Evolutionary conservation across 148 eudicot genomes (phyloP), one percentile per base, ranked within the genome.

Genomic region (Cornus suecica): DNA sequence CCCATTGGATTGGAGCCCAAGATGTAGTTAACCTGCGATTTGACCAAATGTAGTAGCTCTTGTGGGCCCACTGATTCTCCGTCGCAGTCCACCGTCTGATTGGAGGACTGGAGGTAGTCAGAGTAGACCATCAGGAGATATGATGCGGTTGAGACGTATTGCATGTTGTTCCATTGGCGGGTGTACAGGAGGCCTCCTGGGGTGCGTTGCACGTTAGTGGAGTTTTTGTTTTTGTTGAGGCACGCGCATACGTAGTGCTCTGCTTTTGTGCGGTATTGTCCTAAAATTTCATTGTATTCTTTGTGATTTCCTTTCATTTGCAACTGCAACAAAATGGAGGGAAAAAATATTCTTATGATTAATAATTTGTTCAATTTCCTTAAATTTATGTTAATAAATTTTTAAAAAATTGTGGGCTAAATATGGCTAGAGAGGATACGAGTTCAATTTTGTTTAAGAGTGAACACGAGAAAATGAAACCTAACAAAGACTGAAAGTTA

Each of bases 151-250:
- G 92, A 74, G 11, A 87, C 96, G 52, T 91, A 91, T 75, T 91
- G 96, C 87, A 91, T 83, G 85, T 89, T 91, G 90, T 91, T 91
- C 96, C 96, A 91, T 84, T 87, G 83, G 10, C 91, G 73, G 29
- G 85, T 72, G 83, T 73, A 89, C 52, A 91, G 32, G 41, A 91
- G 89, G 15, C 92, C 96, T 3, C 88, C 91, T 5, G 91, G 89
- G 78, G 91, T 91, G 29, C 83, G 86, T 42, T 72, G 68, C 1
- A 86, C 87, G 32, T 88, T 91, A 61, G 63, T 80, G 23, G 69
- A 63, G 64, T 78, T n/a, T n/a, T n/a, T 80, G 83, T 84, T 91
- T 69, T 73, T 86, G 78, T 84, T 76, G 3, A 91, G 84, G 69
- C 87, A 84, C 23, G 90, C 80, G 25, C 96, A 91, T 1, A 87